Evolutionary conservation across 805 yeast species (phyloP), one percentile per base, ranked within the genome.

Genomic region (Candida vartiovaarae): DNA sequence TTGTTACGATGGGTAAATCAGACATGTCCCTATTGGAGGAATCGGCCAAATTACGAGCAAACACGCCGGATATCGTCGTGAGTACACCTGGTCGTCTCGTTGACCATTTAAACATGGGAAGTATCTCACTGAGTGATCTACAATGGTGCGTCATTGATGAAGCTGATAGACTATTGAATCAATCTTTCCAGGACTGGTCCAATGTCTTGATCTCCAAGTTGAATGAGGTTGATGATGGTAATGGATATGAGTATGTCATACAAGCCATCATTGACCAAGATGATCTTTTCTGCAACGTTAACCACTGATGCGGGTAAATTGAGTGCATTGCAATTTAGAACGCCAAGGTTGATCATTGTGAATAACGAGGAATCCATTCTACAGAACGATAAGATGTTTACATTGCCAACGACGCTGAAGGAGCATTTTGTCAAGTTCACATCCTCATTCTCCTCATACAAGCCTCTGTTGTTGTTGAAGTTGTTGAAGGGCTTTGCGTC

Each of bases 101-200:
- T n/a, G 95, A 85, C 45, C 91, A 84, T 62, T 56, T 85, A 48
- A 57, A 55, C 33, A 35, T 65, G 53, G 46, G 56, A 36, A 59
- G 67, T 34, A 60, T 84, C 15, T 66, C 63, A 45, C 62, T 89
- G 46, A 61, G 65, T 25, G 68, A 72, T 41, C 68, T 90, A 45
- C 70, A 76, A 49, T 84, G 72, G 59, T 66, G 85, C 54, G 78
- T 85, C 8, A 73, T 85, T 40, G 95, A 85, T 64, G 95, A 85
- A 62, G 95, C 91, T 7, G 95, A 85, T 63, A 68, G 88, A 48
- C 64, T 85, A 45, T 67, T 93, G 51, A 88, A 87, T 57, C 97
- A 93, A 61, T 78, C 85, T 10, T 93, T 88, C 63, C 97, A 93
- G 64, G 88, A 89, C 60, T 93, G 99, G 99, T 85, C 65, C 70